These are phyloP conservation scores for Echria macrotheca DNA, from an alignment of 495 filamentous ascomycete species.

Conservation along the genomic window DNA sequence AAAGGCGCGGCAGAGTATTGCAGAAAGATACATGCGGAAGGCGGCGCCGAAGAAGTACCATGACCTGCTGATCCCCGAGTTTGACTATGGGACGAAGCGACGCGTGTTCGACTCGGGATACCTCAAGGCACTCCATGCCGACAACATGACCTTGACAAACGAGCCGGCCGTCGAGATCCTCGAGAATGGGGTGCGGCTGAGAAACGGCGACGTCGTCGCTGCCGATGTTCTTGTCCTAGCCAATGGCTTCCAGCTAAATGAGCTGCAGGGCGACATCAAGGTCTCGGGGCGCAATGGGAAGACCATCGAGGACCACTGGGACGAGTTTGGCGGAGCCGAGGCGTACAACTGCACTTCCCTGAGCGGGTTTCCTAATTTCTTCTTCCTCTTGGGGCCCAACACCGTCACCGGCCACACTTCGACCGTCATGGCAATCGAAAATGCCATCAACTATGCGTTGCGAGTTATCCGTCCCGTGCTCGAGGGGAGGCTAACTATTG, in stretches of 20 bases:
- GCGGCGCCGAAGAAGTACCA: conserved; percentile 37
- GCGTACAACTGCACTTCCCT: conserved; percentile 28
- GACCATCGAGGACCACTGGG: conserved; percentile 27
- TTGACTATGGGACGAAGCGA: conserved; percentile 40
- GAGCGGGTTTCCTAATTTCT: conserved; percentile 33
- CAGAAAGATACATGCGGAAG: conserved; percentile 32
- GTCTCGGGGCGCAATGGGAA: conserved; percentile 22
- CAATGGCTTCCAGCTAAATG: conserved; percentile 4
- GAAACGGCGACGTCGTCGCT: conserved; percentile 19
- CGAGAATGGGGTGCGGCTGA: conserved; percentile 29
- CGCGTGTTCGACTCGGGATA: conserved; percentile 38
- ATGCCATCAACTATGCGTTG: conserved; percentile 26
- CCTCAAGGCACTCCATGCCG: conserved; percentile 23
- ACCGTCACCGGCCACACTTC: conserved; percentile 34
- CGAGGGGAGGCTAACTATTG: conserved; percentile 17
- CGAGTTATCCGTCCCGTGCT: conserved; percentile 24
- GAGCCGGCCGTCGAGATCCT: conserved; percentile 32
- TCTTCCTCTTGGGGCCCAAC: conserved; percentile 26
- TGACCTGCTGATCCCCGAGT: conserved; percentile 38
- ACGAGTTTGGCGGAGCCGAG: conserved; percentile 23
- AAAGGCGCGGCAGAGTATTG: background rate
- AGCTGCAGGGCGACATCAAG: background rate
- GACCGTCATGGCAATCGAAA: conserved; percentile 27
- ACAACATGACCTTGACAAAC: conserved; percentile 30
- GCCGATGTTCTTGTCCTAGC: conserved; percentile 26